These are phyloP conservation scores for Mortierella sp. DNA, from an alignment of 371 early-diverging fungal genomes.

Conservation along the genomic window DNA sequence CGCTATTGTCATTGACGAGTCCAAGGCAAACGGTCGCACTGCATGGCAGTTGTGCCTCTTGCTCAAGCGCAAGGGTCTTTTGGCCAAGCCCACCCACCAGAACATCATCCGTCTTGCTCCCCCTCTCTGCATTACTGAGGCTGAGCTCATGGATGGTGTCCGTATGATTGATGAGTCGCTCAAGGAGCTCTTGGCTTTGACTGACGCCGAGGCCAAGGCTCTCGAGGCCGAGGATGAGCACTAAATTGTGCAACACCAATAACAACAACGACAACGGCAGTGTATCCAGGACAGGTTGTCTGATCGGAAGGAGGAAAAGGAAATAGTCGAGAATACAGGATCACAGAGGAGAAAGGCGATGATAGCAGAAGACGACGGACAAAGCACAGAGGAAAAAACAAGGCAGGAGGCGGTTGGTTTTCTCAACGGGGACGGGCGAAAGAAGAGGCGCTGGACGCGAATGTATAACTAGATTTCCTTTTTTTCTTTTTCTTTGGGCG, in stretches of 20 bases:
- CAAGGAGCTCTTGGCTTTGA: constrained; percentile 70
- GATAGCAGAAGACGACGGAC: not conserved
- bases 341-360: constrained; percentile 25
- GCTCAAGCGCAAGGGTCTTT: constrained; percentile 90
- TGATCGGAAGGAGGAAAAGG: constrained; percentile 24
- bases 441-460: constrained; percentile 55
- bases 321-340: constrained; percentile 34
- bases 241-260: constrained; percentile 15
- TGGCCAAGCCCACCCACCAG: constrained; percentile 98
- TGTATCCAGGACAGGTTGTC: too few relatives aligned
- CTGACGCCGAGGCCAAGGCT: constrained; percentile 60
- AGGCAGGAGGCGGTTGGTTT: constrained; percentile 16
- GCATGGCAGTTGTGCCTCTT: constrained; percentile 97
- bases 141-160: constrained; percentile 84
- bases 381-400: constrained; percentile 3
- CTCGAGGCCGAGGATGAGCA: constrained; percentile 52
- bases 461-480: constrained; percentile 55
- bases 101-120: constrained; percentile 98
- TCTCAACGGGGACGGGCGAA: constrained; percentile 34
- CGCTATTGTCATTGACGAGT: constrained; percentile 95
- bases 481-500: constrained; percentile 50
- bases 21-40: constrained; percentile 79
- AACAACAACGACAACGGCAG: not conserved
- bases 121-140: constrained; percentile 93
- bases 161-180: constrained; percentile 84